These are phyloP conservation scores for sorghum (Sorghum bicolor) DNA, from an alignment of 176 grass and related monocot species.

Conservation along the genomic window DNA sequence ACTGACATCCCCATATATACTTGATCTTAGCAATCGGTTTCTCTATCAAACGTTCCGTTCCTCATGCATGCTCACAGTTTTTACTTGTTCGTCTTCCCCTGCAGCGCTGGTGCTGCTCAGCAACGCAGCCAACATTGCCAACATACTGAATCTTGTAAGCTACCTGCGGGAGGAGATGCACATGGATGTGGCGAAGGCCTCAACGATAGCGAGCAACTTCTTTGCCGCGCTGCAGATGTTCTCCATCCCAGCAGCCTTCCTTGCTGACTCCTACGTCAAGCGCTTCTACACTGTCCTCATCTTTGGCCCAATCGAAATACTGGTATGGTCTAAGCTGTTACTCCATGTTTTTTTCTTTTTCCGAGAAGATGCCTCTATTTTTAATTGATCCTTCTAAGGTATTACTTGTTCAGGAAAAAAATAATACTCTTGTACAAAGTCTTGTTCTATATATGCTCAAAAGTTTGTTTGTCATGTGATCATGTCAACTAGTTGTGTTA, in stretches of 20 bases:
- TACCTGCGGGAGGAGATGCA: slow-evolving; percentile 52
- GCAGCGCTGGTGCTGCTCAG: slow-evolving; percentile 44
- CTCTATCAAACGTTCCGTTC: background rate
- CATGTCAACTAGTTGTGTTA: background rate
- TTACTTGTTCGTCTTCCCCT: background rate
- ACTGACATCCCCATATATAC: background rate
- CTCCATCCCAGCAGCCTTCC: slow-evolving; percentile 51
- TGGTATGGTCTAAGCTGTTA: slow-evolving; percentile 53
- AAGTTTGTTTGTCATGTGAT: background rate
- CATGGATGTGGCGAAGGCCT: slow-evolving; percentile 40
- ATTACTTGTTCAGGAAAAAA: background rate
- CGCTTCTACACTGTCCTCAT: slow-evolving; percentile 50
- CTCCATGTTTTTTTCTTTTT: background rate
- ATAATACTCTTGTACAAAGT: background rate
- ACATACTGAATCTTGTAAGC: slow-evolving; percentile 50
- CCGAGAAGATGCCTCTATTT: background rate
- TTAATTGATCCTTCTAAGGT: background rate
- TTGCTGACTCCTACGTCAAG: slow-evolving; percentile 64
- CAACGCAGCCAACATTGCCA: slow-evolving; percentile 48
- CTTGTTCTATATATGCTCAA: background rate
- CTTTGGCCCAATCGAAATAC: slow-evolving; percentile 37
- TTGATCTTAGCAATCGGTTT: background rate
- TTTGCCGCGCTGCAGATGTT: slow-evolving; percentile 46
- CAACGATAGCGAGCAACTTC: slow-evolving; percentile 47
- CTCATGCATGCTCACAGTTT: background rate